Conservation (phyloP, 352 stramenopile genomes). For the Blastocystis sp. region DNA sequence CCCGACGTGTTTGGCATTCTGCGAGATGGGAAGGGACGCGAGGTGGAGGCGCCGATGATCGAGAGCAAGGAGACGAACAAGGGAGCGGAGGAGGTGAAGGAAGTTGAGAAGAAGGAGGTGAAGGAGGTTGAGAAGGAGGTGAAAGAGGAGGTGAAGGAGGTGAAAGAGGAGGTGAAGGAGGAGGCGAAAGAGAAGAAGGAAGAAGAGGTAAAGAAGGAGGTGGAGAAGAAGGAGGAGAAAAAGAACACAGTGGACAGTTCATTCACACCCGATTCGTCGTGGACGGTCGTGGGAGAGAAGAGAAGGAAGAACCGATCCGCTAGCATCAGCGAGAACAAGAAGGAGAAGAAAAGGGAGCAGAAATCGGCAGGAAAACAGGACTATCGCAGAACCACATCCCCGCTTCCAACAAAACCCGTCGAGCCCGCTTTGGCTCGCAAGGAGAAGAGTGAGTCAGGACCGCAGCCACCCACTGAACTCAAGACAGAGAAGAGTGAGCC, state of each 20-base stretch:
- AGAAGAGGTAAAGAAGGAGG: neutral
- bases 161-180: neutral
- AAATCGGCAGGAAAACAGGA: neutral
- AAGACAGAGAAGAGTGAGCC: no score
- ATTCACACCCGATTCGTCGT: neutral
- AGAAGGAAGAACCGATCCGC: neutral
- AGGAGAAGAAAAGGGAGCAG: neutral
- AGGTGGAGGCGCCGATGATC: conserved; percentile 4
- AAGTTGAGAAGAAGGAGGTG: neutral
- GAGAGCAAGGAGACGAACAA: neutral
- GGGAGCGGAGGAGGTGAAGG: conserved; percentile 1
- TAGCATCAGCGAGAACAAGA: neutral
- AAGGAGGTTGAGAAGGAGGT: neutral
- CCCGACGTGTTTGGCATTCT: conserved; percentile 57
- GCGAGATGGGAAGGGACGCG: neutral
- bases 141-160: neutral
- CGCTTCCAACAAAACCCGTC: neutral
- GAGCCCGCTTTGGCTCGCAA: no score
- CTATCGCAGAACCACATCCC: conserved; percentile 18
- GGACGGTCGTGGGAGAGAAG: conserved; percentile 31
- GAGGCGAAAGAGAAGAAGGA: neutral
- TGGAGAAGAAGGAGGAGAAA: conserved; percentile 1
- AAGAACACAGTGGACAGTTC: neutral
- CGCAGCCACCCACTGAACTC: neutral
- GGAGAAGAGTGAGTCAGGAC: no score